Evolutionary conservation across 257 asterid genomes (phyloP).

Genomic region (Anisodus acutangulus): DNA sequence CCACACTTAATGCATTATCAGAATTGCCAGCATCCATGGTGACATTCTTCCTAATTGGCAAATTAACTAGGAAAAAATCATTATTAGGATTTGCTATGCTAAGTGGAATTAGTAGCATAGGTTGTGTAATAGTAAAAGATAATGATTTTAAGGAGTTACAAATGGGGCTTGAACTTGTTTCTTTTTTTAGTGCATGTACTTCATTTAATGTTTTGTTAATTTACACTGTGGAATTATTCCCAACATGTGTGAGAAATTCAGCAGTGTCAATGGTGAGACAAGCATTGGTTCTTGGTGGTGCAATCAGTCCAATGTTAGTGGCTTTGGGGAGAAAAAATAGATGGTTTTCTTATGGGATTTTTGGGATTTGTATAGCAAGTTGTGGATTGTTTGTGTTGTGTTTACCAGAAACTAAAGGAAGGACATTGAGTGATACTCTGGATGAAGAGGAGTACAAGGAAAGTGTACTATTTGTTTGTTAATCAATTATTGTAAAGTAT

Average conservation of each 20-base stretch:
- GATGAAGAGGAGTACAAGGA: conserved; percentile 37
- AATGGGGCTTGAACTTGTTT: conserved; percentile 56
- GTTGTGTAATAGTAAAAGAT: conserved; percentile 40
- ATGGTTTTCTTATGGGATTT: conserved; percentile 35
- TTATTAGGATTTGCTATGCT: conserved; percentile 42
- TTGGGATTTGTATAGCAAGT: conserved; percentile 29
- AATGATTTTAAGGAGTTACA: conserved; percentile 36
- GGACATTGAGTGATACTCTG: conserved; percentile 33
- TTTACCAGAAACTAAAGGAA: conserved; percentile 43
- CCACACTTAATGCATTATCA: conserved; percentile 55
- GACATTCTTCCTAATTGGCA: conserved; percentile 48
- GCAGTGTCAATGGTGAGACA: conserved; percentile 44
- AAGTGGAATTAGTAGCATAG: conserved; percentile 62
- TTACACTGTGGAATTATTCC: conserved; percentile 48
- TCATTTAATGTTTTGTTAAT: conserved; percentile 52
- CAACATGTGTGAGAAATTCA: conserved; percentile 46
- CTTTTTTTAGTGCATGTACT: conserved; percentile 62
- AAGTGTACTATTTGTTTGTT: neutral
- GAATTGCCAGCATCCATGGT: conserved; percentile 66
- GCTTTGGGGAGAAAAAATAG: conserved; percentile 34
- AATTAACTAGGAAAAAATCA: conserved; percentile 43
- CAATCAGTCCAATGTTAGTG: conserved; percentile 38
- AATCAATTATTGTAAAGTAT: neutral
- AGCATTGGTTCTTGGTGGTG: conserved; percentile 37
- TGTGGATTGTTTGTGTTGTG: conserved; percentile 39